A percentile compares a stretch with the other conserved stretches of the same genome.
Conservation (phyloP, 106 monocot genomes). For the Platanthera guangdongensis region DNA sequence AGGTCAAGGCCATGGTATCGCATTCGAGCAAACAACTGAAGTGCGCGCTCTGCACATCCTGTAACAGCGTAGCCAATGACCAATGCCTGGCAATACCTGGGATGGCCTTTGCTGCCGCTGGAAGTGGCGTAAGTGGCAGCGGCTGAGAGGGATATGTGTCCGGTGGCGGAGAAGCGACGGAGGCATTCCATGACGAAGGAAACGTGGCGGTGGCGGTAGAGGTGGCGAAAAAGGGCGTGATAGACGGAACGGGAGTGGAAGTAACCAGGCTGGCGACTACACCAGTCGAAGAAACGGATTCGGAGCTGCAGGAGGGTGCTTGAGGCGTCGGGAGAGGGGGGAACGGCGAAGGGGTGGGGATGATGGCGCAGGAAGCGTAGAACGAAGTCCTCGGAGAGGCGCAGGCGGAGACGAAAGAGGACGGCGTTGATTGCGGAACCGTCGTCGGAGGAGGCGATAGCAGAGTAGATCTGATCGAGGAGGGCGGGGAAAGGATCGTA, state of each 20-base stretch:
- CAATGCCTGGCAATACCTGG: conserved; percentile 56
- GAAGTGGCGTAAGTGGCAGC: background rate
- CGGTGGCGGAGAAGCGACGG: conserved; percentile 26
- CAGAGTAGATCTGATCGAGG: conserved; percentile 42
- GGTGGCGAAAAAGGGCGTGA: conserved; percentile 55
- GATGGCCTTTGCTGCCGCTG: background rate
- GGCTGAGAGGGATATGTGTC: background rate
- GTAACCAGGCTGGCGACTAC: conserved; percentile 45
- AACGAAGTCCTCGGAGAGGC: conserved; percentile 35
- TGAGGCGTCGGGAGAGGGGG: background rate
- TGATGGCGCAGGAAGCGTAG: conserved; percentile 30
- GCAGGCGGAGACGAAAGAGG: conserved; percentile 30
- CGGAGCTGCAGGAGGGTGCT: conserved; percentile 46
- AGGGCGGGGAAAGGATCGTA: conserved; percentile 1
- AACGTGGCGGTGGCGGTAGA: conserved; percentile 28
- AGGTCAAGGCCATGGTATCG: conserved; percentile 77
- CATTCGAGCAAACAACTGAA: conserved; percentile 49
- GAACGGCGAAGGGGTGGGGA: conserved; percentile 17
- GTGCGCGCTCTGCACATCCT: conserved; percentile 48
- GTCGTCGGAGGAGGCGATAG: conserved; percentile 27
- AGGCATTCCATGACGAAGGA: conserved; percentile 61
- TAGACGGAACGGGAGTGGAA: conserved; percentile 58
- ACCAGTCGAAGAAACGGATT: conserved; percentile 87
- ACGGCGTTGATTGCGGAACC: conserved; percentile 26
- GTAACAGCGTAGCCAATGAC: conserved; percentile 65